Evolutionary conservation across 352 stramenopile species (phyloP), one percentile per base, ranked within the genome.

Genomic region (Phytopythium kandeliae): DNA sequence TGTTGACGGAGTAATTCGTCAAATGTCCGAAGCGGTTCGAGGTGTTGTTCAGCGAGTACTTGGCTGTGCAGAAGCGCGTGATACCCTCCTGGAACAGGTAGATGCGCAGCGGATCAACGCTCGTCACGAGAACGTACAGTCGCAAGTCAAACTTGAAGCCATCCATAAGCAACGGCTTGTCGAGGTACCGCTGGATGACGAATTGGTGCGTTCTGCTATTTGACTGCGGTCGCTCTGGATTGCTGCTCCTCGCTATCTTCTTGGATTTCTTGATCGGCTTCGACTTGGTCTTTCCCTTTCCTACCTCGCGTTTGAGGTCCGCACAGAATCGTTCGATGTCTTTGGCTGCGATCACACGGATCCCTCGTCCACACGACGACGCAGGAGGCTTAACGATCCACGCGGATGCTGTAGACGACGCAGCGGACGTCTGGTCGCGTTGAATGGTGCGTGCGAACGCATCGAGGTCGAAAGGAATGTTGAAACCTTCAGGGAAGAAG

Each of bases 101-200:
- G 42, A 92, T 79, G 24, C 85, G 71, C 41, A 96, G 57, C 16
- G 87, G 87, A 46, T 95, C 82, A 33, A 95, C 60, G 41, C 71
- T 87, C n/a, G 86, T 96, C 30, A 95, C 82, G 6, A 96, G 44
- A 2, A 96, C 84, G 60, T 97, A 97, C 41, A 97, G 52, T 11
- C 89, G 71, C 22, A 97, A 58, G 52, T 96, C 89, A 48, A 97
- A 96, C 58, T 97, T 97, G 66, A 78, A 86, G n/a, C 82, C 74
- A 28, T 86, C 77, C 26, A 96, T 69, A 2, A 94, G 60, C 21
- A 92, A 77, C 12, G 86, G 87, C 28, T 78, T 69, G 0, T 67
- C 55, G 0, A 97, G 28, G 54, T 96, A 94, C 35, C 70, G 70
- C 62, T 97, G 86, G 2, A 96, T 69, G 31, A 97, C 71, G 25